Conservation (phyloP, 495 filamentous ascomycete species). For the Filosporella fistucella region DNA sequence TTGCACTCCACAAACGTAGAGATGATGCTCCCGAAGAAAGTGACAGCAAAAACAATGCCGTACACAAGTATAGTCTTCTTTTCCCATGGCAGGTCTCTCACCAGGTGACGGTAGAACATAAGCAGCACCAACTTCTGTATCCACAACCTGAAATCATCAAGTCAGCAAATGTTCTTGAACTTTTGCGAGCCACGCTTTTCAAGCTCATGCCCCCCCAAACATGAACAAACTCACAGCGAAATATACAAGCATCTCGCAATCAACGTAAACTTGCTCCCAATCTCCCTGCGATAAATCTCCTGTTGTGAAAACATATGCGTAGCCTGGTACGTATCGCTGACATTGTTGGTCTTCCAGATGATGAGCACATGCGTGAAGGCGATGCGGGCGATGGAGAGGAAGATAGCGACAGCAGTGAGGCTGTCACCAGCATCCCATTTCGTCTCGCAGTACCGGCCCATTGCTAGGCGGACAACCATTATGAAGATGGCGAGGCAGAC, state of each 20-base stretch:
- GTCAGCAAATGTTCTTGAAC: not conserved
- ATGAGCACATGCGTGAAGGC: conserved; percentile 30
- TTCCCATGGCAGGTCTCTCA: conserved; percentile 31
- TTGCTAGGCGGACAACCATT: conserved; percentile 24
- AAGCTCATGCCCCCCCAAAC: not conserved
- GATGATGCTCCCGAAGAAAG: conserved; percentile 32
- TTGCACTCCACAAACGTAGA: conserved; percentile 41
- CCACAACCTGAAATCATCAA: conserved; percentile 27
- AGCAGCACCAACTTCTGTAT: conserved; percentile 38
- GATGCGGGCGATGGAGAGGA: conserved; percentile 23
- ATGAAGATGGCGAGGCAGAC: too few relatives aligned
- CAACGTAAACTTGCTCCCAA: conserved; percentile 29
- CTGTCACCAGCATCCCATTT: conserved; percentile 27
- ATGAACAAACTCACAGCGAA: conserved; percentile 24
- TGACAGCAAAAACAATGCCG: conserved; percentile 27
- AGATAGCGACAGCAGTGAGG: conserved; percentile 24
- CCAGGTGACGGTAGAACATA: conserved; percentile 34
- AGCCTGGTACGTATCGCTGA: conserved; percentile 17
- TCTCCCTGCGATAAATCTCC: conserved; percentile 30
- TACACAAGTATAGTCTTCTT: conserved; percentile 29
- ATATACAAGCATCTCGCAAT: conserved; percentile 29
- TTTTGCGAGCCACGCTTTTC: too few relatives aligned
- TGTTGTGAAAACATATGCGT: conserved; percentile 22
- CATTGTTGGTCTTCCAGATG: conserved; percentile 34
- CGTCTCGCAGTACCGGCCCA: conserved; percentile 23